phyloP scores from a whole-genome alignment of 2,329 filamentous ascomycete species.

The Xylariaceae sp. region DNA sequence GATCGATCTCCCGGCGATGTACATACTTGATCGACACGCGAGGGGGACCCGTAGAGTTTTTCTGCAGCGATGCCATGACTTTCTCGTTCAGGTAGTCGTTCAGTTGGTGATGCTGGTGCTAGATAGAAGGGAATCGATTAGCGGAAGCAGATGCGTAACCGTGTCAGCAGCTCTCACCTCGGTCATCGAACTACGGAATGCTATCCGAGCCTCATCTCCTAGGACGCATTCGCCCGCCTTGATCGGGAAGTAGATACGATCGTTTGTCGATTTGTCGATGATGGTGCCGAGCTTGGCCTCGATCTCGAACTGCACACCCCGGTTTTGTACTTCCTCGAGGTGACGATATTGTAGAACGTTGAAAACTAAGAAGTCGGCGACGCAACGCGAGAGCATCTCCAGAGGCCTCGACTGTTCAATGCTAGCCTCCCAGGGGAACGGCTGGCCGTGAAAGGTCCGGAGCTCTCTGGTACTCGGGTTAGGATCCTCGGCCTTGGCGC shows the following conservation, averaged over 20 bases:
- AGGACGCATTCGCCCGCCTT: constrained; percentile 70
- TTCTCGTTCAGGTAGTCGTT: constrained; percentile 82
- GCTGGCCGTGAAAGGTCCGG: constrained; percentile 30
- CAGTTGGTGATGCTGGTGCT: constrained; percentile 79
- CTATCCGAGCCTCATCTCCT: constrained; percentile 59
- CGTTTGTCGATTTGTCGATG: constrained; percentile 70
- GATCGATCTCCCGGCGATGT: constrained; percentile 81
- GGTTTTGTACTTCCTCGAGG: constrained; percentile 62
- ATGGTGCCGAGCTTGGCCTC: constrained; percentile 91
- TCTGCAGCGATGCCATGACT: constrained; percentile 60
- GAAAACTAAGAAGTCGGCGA: constrained; percentile 81
- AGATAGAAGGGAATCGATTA: background rate
- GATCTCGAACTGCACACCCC: constrained; percentile 80
- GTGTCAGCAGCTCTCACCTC: too few relatives aligned
- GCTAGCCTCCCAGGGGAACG: constrained; percentile 62
- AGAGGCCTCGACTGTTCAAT: constrained; percentile 72
- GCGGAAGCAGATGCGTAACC: constrained; percentile 5
- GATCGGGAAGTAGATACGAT: constrained; percentile 69
- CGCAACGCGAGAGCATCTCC: constrained; percentile 71
- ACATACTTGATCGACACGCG: constrained; percentile 74
- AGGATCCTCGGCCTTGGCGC: constrained; percentile 30
- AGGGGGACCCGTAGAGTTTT: constrained; percentile 49
- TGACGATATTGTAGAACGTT: constrained; percentile 71
- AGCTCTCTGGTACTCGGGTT: constrained; percentile 22
- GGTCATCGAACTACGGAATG: constrained; percentile 89